These are phyloP conservation scores for Pestalotiopsis sp. DNA, from an alignment of 2,329 filamentous ascomycete species.

Conservation along the genomic window DNA sequence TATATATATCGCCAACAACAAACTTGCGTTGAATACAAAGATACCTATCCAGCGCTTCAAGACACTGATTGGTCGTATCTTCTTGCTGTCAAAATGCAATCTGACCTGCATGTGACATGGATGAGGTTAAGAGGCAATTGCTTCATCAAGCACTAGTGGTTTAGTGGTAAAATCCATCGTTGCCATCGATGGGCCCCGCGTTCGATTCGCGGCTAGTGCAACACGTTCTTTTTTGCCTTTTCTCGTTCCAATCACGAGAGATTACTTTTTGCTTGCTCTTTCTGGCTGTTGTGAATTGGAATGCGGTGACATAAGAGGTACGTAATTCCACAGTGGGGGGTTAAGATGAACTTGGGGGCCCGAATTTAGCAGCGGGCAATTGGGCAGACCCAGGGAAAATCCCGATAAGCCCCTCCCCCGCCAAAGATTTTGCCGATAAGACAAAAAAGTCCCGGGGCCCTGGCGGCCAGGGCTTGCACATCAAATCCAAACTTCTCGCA, in stretches of 20 bases:
- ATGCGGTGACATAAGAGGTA: neutral
- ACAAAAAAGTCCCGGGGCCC: constrained; percentile 6
- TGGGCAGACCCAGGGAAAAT: neutral
- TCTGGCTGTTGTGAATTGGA: too few species aligned
- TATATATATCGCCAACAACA: too few species aligned
- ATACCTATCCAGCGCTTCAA: too few species aligned
- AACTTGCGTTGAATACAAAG: too few species aligned
- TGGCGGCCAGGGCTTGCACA: neutral
- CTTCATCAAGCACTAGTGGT: constrained; percentile 40
- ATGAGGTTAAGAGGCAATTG: rapidly evolving
- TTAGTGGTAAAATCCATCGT: constrained; percentile 57
- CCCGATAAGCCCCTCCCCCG: constrained; percentile 13
- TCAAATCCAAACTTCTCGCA: neutral
- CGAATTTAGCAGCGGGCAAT: neutral
- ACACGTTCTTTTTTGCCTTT: neutral
- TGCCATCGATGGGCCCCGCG: constrained; percentile 53
- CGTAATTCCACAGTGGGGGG: neutral
- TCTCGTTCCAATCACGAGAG: neutral
- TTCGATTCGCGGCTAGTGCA: constrained; percentile 43
- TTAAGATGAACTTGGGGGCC: neutral
- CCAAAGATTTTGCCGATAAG: neutral
- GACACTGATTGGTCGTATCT: too few species aligned
- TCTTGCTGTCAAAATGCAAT: too few species aligned
- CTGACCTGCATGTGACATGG: too few species aligned
- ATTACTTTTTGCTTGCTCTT: neutral